phyloP scores from a whole-genome alignment of 345 rosid genomes.

The Dovyalis caffra region DNA sequence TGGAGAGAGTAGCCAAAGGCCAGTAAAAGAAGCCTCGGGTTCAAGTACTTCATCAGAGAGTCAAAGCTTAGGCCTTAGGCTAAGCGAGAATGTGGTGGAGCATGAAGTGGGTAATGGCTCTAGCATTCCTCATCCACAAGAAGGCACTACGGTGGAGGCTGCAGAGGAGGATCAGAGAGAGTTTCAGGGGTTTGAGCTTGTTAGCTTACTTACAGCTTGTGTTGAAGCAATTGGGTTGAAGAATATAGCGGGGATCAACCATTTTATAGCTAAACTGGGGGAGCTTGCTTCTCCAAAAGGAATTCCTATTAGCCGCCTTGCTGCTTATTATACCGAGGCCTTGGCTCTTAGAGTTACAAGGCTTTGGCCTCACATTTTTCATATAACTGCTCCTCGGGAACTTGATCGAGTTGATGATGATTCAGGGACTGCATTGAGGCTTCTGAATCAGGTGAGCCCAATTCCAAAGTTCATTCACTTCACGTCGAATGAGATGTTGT shows the following conservation, averaged over 20 bases:
- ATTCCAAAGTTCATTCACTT: conserved; percentile 90
- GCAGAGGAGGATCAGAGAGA: conserved; percentile 45
- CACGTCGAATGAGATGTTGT: conserved; percentile 83
- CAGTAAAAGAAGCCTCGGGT: conserved; percentile 68
- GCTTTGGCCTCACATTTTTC: conserved; percentile 91
- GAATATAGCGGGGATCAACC: conserved; percentile 60
- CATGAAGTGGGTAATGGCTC: conserved; percentile 61
- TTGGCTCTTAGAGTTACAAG: conserved; percentile 72
- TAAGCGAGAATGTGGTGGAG: conserved; percentile 43
- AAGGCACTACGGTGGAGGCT: conserved; percentile 37
- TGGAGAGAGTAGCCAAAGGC: conserved; percentile 54
- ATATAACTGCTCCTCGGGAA: conserved; percentile 74
- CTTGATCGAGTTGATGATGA: conserved; percentile 71
- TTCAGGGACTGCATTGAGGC: conserved; percentile 71
- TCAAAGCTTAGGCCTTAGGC: conserved; percentile 50
- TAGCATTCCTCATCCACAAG: conserved; percentile 45
- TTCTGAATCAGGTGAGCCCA: conserved; percentile 86
- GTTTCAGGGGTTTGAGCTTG: conserved; percentile 70
- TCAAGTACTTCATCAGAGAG: conserved; percentile 83
- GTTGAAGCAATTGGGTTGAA: conserved; percentile 80
- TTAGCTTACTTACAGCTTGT: conserved; percentile 63
- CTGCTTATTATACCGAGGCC: conserved; percentile 83
- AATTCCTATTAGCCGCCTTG: conserved; percentile 62
- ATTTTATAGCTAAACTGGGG: conserved; percentile 66
- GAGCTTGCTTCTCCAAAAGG: conserved; percentile 81